These are phyloP conservation scores for Cyclotella atomus DNA, from an alignment of 108 stramenopile genomes.

Conservation along the genomic window DNA sequence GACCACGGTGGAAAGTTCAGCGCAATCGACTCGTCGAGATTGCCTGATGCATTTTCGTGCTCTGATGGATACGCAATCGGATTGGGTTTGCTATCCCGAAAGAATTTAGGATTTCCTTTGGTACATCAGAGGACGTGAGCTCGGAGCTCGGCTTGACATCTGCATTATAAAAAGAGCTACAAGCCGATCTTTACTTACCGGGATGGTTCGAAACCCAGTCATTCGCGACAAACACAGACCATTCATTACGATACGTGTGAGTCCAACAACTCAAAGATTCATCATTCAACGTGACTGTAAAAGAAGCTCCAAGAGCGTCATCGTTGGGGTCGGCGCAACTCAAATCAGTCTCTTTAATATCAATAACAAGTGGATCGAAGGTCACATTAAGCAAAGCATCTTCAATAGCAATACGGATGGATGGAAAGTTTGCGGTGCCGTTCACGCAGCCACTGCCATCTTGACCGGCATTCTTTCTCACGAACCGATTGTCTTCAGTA, in stretches of 20 bases:
- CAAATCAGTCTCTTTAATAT: background rate
- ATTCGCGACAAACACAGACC: slow-evolving; percentile 19
- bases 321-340: slow-evolving; percentile 11
- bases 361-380: slow-evolving; percentile 7
- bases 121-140: too few species aligned
- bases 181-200: background rate
- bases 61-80: slow-evolving; percentile 25
- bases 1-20: slow-evolving; percentile 28
- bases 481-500: slow-evolving; percentile 11
- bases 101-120: slow-evolving; percentile 10
- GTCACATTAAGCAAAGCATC: background rate
- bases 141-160: background rate
- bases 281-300: slow-evolving; percentile 13
- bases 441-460: slow-evolving; percentile 10
- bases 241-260: slow-evolving; percentile 24
- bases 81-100: slow-evolving; percentile 9
- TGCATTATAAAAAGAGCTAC: background rate
- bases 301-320: slow-evolving; percentile 13
- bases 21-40: slow-evolving; percentile 31
- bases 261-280: slow-evolving; percentile 27
- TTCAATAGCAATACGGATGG: background rate
- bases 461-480: too few species aligned
- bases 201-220: slow-evolving; percentile 28
- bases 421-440: slow-evolving; percentile 8
- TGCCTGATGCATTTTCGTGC: slow-evolving; percentile 20